Percentiles rank a stretch among this genome's conserved stretches.
phyloP scores from a whole-genome alignment of 1,139 yeast genomes.

The Candida sojae region DNA sequence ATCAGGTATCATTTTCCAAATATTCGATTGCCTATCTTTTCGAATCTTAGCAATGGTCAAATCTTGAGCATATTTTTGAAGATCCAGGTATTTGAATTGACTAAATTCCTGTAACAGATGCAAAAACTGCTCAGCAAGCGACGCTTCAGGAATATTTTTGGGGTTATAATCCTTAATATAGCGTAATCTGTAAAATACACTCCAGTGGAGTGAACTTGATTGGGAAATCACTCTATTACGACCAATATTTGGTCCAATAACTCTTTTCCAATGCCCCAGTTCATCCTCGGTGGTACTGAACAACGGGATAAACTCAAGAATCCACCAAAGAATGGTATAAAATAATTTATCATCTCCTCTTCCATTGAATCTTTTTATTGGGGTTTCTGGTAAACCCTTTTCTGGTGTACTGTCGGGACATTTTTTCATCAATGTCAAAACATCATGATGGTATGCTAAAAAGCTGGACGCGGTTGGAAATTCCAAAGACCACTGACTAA shows the following conservation, averaged over 20 bases:
- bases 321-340: slow-evolving; percentile 53
- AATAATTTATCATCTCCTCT: slow-evolving; percentile 26
- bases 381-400: slow-evolving; percentile 11
- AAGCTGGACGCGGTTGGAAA: slow-evolving; percentile 40
- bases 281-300: slow-evolving; percentile 49
- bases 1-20: slow-evolving; percentile 46
- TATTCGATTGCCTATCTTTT: slow-evolving; percentile 19
- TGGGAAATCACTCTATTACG: slow-evolving; percentile 48
- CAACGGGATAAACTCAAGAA: slow-evolving; percentile 58
- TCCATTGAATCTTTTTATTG: slow-evolving; percentile 30
- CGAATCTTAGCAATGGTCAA: slow-evolving; percentile 22
- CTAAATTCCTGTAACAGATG: slow-evolving; percentile 21
- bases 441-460: slow-evolving; percentile 51
- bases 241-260: slow-evolving; percentile 57
- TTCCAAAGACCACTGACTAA: slow-evolving; percentile 38
- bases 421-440: slow-evolving; percentile 22
- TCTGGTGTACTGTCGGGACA: slow-evolving; percentile 2
- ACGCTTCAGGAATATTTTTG: slow-evolving; percentile 38
- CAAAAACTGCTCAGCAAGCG: slow-evolving; percentile 22
- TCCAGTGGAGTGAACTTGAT: slow-evolving; percentile 58
- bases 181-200: slow-evolving; percentile 56
- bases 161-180: slow-evolving; percentile 48
- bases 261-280: slow-evolving; percentile 48
- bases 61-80: slow-evolving; percentile 14
- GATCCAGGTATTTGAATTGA: slow-evolving; percentile 10